Base-by-base conservation (phyloP, 148 eudicot species). In the Gaultheria prostrata region DNA sequence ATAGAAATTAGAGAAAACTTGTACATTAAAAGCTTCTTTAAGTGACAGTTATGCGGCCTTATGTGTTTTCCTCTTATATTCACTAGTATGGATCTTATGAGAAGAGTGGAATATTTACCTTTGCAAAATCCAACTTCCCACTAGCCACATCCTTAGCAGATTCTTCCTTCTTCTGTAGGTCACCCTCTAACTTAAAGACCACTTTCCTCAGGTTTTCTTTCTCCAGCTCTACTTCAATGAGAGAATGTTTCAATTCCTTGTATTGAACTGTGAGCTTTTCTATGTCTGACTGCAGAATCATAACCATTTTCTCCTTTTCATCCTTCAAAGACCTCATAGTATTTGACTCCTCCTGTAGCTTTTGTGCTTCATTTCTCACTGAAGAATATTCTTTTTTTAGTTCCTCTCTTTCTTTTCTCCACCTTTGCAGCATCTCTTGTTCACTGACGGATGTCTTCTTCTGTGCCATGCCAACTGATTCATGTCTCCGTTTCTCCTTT, bases 201-300 rank as follows among this genome's bases (percentile, higher is more conserved):
- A 90, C 89, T 88, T 91, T 91, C 84, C 86, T 89, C 87, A 95
- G 85, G 48, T 86, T 90, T 81, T 89, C 95, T 67, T 88, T 91
- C 85, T 93, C 97, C 77, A 63, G 78, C 76, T 93, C 93, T 59
- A 85, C 84, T 83, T 90, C 90, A 32, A 76, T 80, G 88, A 89
- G 80, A 51, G 83, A 83, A 59, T 79, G 86, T 77, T 89, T 91
- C 84, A 90, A 73, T 48, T 90, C 94, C 74, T 87, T 88, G 74
- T 89, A 88, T 81, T 90, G 92, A 53, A 78, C 80, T 84, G 82
- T 91, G 72, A 90, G 88, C 67, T 82, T 86, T 81, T 91, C 87
- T 76, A 97, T 51, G 78, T 92, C 91, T 82, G 90, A 89, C 72
- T 90, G 91, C 86, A 89, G 80, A 82, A 77, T 82, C 51, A 82